Base-by-base conservation (phyloP, 2,329 filamentous ascomycete genomes). In the Colletotrichum limetticola region DNA sequence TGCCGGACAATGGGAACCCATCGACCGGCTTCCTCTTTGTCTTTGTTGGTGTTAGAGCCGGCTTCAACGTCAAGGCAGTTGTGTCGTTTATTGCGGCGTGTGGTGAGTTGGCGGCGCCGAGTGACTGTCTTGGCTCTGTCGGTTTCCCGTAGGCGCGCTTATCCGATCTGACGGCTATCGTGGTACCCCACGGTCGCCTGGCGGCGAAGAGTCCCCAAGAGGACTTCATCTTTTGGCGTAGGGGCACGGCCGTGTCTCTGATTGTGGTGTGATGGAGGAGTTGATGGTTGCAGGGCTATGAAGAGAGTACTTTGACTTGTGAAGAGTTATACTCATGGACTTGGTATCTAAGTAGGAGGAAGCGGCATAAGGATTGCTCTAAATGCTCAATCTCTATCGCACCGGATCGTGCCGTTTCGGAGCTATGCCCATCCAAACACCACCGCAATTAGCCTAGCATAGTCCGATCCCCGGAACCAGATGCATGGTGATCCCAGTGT, bases 1-100 rank as follows among this genome's bases (percentile, higher is more conserved):
- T 76, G 26, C 74, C 75, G 35, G 79, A 76, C 0, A 81, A 68
- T 3, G 80, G 79, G 8, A 16, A 46, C 9, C 71, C 71, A 4
- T 62, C 32, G 1, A 71, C 60, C 6, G 71, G 46, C 37, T 52
- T 61, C 22, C 61, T 35, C 42, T 57, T 30, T 19, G 56, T 22
- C 42, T 56, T 30, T 19, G 56, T 16, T 19, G 37, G 14, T 7
- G 37, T 19, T 16, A 19, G 11, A 49, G 35, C 19, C 3, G 35
- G 49, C 26, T 57, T 62, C 28, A 24, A 19, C 5, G 28, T 30
- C 6, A 66, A 28, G 6, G n/a, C 22, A 52, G 22, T 19, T 5
- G 46, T 53, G 24, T 72, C 66, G 32, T 35, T 55, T 30, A 72
- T 64, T 7, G 67, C 30, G 3, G 61, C 66, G 8, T 73, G 67